Evolutionary conservation across 1,284 basidiomycete species (phyloP).

Genomic region (Tylopilus orsonianus): DNA sequence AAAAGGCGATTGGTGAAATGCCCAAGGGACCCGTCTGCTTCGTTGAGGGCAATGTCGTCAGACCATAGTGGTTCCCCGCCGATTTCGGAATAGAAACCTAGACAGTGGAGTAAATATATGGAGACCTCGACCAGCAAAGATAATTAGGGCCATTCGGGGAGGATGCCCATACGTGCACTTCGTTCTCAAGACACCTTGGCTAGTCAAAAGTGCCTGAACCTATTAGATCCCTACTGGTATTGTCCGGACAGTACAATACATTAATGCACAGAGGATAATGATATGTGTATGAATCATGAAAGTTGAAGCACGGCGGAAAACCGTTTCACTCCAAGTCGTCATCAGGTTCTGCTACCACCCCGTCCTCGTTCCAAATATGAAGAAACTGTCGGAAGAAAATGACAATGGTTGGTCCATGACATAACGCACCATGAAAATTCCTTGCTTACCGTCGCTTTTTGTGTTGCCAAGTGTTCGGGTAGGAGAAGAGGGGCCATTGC

Average conservation of each 20-base stretch:
- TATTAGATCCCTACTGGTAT: conserved; percentile 16
- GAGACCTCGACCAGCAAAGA: too few species aligned
- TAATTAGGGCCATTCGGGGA: too few species aligned
- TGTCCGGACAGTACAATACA: conserved; percentile 27
- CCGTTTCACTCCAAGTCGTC: conserved; percentile 39
- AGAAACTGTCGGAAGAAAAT: conserved; percentile 53
- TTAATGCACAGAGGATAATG: conserved; percentile 29
- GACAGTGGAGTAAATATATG: too few species aligned
- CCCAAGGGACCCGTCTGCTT: conserved; percentile 56
- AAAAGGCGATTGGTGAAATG: conserved; percentile 42
- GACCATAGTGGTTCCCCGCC: conserved; percentile 7
- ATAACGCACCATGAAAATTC: too few species aligned
- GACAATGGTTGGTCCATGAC: too few species aligned
- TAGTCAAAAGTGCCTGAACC: neutral
- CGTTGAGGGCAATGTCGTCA: conserved; percentile 40
- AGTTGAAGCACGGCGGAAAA: neutral
- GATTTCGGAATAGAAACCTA: neutral
- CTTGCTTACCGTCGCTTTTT: conserved; percentile 55
- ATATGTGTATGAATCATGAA: conserved; percentile 19
- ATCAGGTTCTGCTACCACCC: conserved; percentile 68
- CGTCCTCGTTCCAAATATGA: conserved; percentile 79
- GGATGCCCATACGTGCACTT: too few species aligned
- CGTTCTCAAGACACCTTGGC: too few species aligned
- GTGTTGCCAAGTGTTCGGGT: conserved; percentile 53
- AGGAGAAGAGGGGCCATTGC: conserved; percentile 59